Percentiles rank a stretch among this genome's conserved stretches.
These are phyloP conservation scores for Geoglossum cookeanum DNA, from an alignment of 2,329 filamentous ascomycete genomes.

Conservation along the genomic window DNA sequence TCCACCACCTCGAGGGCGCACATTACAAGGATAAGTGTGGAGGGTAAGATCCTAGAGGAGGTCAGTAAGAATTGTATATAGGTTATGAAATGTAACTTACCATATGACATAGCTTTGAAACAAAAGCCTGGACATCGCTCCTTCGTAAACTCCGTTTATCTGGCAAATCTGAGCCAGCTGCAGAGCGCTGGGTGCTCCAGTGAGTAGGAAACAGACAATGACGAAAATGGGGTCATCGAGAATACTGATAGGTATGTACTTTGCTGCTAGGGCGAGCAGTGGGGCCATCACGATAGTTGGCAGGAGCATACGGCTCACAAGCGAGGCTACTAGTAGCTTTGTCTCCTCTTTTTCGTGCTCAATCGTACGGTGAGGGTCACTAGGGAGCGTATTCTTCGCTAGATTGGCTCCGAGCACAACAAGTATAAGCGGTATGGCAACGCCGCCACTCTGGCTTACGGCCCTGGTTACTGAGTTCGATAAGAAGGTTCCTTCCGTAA, in stretches of 20 bases:
- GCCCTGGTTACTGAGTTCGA: slow-evolving; percentile 85
- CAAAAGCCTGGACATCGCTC: slow-evolving; percentile 77
- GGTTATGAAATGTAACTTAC: slow-evolving; percentile 30
- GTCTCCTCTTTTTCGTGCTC: slow-evolving; percentile 51
- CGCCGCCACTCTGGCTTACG: slow-evolving; percentile 64
- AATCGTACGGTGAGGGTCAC: slow-evolving; percentile 41
- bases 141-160: slow-evolving; percentile 90
- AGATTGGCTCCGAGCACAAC: slow-evolving; percentile 92
- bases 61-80: slow-evolving; percentile 13
- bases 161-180: slow-evolving; percentile 97
- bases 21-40: slow-evolving; percentile 78
- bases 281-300: slow-evolving; percentile 88
- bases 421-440: slow-evolving; percentile 85
- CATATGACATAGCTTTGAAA: slow-evolving; percentile 96
- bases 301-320: slow-evolving; percentile 79
- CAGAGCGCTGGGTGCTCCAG: slow-evolving; percentile 78
- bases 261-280: slow-evolving; percentile 67
- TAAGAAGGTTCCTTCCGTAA: slow-evolving; percentile 72
- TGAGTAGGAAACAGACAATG: slow-evolving; percentile 91
- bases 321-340: slow-evolving; percentile 66
- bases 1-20: slow-evolving; percentile 80
- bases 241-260: slow-evolving; percentile 82
- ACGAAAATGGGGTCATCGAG: slow-evolving; percentile 96
- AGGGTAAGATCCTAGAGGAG: slow-evolving; percentile 61
- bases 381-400: slow-evolving; percentile 70